These are phyloP conservation scores for Castanopsis chinensis DNA, from an alignment of 306 rosid genomes.

Conservation along the genomic window DNA sequence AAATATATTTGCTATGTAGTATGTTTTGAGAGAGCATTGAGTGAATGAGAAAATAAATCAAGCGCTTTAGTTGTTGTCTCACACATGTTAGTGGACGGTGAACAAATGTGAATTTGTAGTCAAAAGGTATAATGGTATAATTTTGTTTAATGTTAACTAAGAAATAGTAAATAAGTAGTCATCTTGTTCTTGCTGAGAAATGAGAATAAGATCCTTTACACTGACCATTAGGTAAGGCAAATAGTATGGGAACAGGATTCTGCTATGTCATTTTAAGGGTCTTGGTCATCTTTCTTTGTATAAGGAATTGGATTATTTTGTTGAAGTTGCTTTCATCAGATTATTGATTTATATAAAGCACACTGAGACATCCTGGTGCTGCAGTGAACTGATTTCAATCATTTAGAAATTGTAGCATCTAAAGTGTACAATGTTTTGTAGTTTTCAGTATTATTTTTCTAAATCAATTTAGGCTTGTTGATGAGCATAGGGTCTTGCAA, in stretches of 20 bases:
- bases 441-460: not conserved
- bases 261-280: not conserved
- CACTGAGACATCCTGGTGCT: not conserved
- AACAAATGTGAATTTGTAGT: not conserved
- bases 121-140: not conserved
- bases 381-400: not conserved
- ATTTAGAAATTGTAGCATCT: not conserved
- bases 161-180: not conserved
- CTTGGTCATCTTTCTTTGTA: not conserved
- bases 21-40: slow-evolving; percentile 7
- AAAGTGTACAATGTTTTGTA: not conserved
- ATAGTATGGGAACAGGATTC: not conserved
- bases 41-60: not conserved
- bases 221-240: not conserved
- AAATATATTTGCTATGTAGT: not conserved
- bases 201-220: not conserved
- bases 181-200: not conserved
- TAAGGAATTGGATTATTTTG: slow-evolving; percentile 2
- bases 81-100: not conserved
- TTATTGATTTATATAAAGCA: not conserved
- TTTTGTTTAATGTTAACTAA: not conserved
- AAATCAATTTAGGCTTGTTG: not conserved
- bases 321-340: not conserved
- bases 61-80: not conserved
- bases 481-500: not conserved